Percentiles rank a stretch among this genome's conserved stretches.
These are phyloP conservation scores for Periglandula ipomoeae DNA, from an alignment of 2,329 filamentous ascomycete species.

Conservation along the genomic window DNA sequence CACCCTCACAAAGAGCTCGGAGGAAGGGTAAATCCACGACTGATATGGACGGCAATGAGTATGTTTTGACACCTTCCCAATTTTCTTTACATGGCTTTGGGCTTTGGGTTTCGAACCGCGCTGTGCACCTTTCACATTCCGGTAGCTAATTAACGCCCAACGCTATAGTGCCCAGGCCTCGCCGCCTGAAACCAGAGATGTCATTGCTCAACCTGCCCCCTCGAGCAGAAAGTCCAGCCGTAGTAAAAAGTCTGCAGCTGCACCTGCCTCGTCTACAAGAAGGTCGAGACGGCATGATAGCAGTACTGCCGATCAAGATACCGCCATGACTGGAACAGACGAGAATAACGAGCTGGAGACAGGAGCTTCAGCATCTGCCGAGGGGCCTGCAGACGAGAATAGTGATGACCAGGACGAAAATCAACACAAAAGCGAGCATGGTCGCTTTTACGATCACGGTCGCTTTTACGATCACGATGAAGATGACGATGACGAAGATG, in stretches of 20 bases:
- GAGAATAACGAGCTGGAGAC: conserved; percentile 36
- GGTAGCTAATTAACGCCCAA: conserved; percentile 9
- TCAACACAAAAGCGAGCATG: conserved; percentile 24
- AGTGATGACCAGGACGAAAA: conserved; percentile 23
- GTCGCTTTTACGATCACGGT: conserved; percentile 19
- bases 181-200: conserved; percentile 53
- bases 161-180: conserved; percentile 27
- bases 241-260: conserved; percentile 54
- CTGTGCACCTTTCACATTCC: background rate
- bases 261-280: conserved; percentile 30
- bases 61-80: conserved; percentile 16
- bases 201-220: conserved; percentile 47
- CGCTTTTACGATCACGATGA: conserved; percentile 39
- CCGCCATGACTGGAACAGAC: conserved; percentile 61
- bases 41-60: conserved; percentile 69
- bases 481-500: conserved; percentile 51
- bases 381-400: conserved; percentile 28
- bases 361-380: conserved; percentile 30
- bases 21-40: conserved; percentile 52
- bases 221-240: conserved; percentile 66
- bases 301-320: conserved; percentile 51
- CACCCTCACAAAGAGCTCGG: conserved; percentile 36
- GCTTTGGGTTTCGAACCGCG: background rate
- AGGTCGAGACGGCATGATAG: conserved; percentile 45
- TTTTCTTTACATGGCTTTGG: background rate